phyloP scores from a whole-genome alignment of 306 rosid species.

The Ceratonia siliqua region DNA sequence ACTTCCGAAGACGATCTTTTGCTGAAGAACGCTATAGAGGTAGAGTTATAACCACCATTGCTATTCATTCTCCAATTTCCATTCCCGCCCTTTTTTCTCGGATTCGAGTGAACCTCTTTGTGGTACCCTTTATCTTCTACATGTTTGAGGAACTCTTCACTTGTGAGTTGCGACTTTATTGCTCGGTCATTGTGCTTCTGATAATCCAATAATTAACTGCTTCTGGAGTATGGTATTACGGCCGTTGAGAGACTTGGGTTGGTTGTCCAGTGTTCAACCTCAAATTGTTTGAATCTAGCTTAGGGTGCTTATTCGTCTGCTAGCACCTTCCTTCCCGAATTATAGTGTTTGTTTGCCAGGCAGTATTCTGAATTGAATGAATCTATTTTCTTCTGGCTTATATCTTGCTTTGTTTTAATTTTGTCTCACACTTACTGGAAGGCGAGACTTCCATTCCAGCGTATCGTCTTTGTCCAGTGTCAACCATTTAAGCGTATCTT shows the following conservation, averaged over 20 bases:
- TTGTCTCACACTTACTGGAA: not conserved
- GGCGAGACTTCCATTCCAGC: not conserved
- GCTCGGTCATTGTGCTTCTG: not conserved
- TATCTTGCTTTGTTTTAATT: not conserved
- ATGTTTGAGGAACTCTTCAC: not conserved
- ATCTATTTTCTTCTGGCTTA: not conserved
- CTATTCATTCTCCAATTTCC: not conserved
- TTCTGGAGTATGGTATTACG: not conserved
- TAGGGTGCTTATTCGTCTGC: not conserved
- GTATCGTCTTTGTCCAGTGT: too few relatives aligned
- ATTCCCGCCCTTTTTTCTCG: not conserved
- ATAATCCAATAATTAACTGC: not conserved
- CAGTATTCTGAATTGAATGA: slow-evolving; percentile 1
- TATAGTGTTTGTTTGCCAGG: not conserved
- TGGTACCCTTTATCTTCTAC: not conserved
- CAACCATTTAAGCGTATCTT: not conserved
- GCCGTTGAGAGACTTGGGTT: not conserved
- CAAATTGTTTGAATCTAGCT: not conserved
- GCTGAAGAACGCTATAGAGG: slow-evolving; percentile 88
- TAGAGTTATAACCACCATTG: slow-evolving; percentile 20
- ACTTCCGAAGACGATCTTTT: slow-evolving; percentile 77
- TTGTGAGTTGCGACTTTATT: not conserved
- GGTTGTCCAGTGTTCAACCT: not conserved
- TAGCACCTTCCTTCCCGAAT: not conserved
- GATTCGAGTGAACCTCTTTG: too few relatives aligned